These are phyloP conservation scores for Ophiorrhiza pumila DNA, from an alignment of 257 asterid species.

Conservation along the genomic window DNA sequence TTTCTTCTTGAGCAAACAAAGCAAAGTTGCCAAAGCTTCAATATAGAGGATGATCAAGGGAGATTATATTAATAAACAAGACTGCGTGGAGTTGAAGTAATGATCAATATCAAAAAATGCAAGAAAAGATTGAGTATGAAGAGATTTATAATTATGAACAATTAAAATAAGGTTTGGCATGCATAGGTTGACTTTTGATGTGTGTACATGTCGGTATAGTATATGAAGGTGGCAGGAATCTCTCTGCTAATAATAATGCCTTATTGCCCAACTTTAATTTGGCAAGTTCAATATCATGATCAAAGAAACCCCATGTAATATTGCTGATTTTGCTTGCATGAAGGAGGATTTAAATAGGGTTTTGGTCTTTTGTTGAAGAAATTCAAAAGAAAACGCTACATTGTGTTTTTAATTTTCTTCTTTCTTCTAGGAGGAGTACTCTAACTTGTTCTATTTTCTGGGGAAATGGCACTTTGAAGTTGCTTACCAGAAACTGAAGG, in stretches of 20 bases:
- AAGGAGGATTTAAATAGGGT: conserved; percentile 15
- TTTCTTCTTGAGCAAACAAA: conserved; percentile 68
- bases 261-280: conserved; percentile 60
- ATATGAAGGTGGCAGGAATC: conserved; percentile 33
- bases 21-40: conserved; percentile 17
- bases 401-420: neutral
- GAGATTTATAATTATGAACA: conserved; percentile 27
- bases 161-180: conserved; percentile 20
- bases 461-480: neutral
- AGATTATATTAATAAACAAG: too few species aligned
- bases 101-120: neutral
- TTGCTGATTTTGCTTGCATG: conserved; percentile 22
- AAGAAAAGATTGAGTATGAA: conserved; percentile 27
- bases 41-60: conserved; percentile 10
- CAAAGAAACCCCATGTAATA: conserved; percentile 4
- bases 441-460: neutral
- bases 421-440: neutral
- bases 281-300: conserved; percentile 28
- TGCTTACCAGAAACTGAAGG: neutral
- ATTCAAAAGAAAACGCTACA: neutral
- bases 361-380: conserved; percentile 10
- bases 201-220: conserved; percentile 17
- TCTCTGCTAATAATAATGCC: conserved; percentile 40
- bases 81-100: conserved; percentile 20
- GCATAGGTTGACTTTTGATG: conserved; percentile 49